These are phyloP conservation scores for Pleurotus cornucopiae DNA, from an alignment of 768 basidiomycete genomes.

Conservation along the genomic window DNA sequence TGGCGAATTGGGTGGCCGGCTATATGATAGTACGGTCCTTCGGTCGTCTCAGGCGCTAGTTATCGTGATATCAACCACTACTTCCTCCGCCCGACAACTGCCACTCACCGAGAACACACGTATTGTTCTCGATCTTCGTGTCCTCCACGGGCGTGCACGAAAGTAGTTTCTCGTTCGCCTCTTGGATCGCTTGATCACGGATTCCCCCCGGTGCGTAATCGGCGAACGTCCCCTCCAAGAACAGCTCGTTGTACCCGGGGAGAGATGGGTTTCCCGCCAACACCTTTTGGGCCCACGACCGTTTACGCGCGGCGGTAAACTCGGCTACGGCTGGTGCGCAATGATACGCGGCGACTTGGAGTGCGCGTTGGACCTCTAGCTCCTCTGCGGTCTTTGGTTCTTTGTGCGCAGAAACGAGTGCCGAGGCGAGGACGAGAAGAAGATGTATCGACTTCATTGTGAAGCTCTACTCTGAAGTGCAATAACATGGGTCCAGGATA, in stretches of 20 bases:
- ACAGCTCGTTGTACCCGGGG: conserved; percentile 39
- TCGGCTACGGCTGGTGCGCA: conserved; percentile 50
- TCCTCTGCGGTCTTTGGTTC: conserved; percentile 41
- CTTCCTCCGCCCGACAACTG: neutral
- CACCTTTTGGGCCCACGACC: conserved; percentile 41
- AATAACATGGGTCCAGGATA: neutral
- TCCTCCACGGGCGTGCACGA: conserved; percentile 43
- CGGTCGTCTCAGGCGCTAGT: conserved; percentile 44
- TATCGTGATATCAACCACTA: conserved; percentile 1
- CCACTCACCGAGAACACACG: conserved; percentile 39
- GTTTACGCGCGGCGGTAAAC: conserved; percentile 46
- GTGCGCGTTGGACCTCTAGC: conserved; percentile 40
- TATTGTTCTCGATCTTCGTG: conserved; percentile 48
- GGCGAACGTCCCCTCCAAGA: conserved; percentile 31
- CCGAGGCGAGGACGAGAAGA: conserved; percentile 18
- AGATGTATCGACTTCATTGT: neutral
- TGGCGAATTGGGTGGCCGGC: conserved; percentile 47
- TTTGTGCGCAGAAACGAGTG: conserved; percentile 30
- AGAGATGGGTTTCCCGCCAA: conserved; percentile 33
- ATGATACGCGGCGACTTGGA: conserved; percentile 51
- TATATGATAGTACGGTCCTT: conserved; percentile 51
- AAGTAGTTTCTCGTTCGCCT: conserved; percentile 31
- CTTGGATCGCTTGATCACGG: conserved; percentile 12
- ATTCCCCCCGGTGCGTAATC: conserved; percentile 21
- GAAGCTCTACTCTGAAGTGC: neutral